Conservation (phyloP, 257 asterid genomes). For the Primulina eburnea region DNA sequence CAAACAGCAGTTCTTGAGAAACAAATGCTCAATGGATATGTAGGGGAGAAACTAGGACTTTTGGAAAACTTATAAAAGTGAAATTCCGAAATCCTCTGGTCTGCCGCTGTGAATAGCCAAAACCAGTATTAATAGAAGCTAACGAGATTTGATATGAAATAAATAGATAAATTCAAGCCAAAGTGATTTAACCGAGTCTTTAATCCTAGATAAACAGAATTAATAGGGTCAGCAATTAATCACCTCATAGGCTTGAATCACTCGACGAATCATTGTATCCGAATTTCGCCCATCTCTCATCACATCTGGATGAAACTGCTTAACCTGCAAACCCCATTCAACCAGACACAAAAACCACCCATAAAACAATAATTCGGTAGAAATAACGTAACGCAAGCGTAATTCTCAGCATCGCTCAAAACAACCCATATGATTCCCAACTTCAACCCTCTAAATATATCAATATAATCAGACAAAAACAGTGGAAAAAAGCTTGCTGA, state of each 20-base stretch:
- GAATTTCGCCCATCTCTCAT: constrained; percentile 43
- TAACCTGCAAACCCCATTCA: constrained; percentile 45
- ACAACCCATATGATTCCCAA: constrained; percentile 1
- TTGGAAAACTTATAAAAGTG: no score
- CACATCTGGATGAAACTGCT: constrained; percentile 87
- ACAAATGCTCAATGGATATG: not conserved
- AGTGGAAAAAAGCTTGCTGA: not conserved
- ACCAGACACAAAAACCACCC: not conserved
- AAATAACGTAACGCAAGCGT: not conserved
- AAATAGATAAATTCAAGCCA: constrained; percentile 1
- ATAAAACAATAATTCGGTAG: not conserved
- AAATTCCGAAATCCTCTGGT: not conserved
- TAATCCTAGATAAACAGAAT: not conserved
- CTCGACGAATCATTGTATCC: constrained; percentile 71
- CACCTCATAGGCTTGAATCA: constrained; percentile 89
- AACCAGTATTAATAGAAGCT: not conserved
- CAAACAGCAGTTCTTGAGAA: not conserved
- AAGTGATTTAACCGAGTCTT: not conserved
- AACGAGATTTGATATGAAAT: not conserved
- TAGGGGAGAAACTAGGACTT: not conserved
- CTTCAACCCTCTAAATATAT: not conserved
- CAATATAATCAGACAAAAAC: not conserved
- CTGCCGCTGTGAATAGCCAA: not conserved
- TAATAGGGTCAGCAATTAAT: not conserved
- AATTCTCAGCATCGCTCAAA: not conserved